phyloP scores from a whole-genome alignment of 1,284 basidiomycete species.

The Ustilago shanxiensis region DNA sequence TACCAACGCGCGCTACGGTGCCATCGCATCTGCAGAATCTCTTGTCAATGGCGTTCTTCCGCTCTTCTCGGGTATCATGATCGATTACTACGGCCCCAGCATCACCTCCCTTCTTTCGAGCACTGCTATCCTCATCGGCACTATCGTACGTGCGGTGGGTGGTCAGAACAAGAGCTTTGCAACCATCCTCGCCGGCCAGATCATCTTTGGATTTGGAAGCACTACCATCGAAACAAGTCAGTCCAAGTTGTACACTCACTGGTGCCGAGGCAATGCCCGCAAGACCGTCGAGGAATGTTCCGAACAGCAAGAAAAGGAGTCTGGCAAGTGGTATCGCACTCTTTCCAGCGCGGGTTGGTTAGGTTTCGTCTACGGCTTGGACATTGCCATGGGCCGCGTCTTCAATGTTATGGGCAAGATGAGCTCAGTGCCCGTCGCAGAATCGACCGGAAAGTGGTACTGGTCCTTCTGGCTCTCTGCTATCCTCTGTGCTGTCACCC shows the following conservation, averaged over 20 bases:
- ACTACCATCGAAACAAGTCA: slow-evolving; percentile 68
- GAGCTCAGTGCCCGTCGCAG: slow-evolving; percentile 69
- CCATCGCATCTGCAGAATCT: slow-evolving; percentile 70
- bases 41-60: slow-evolving; percentile 73
- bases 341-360: slow-evolving; percentile 31
- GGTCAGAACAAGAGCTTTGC: slow-evolving; percentile 41
- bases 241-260: slow-evolving; percentile 64
- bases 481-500: slow-evolving; percentile 63
- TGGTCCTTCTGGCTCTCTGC: slow-evolving; percentile 71
- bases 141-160: slow-evolving; percentile 64
- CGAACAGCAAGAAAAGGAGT: background rate
- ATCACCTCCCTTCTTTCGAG: slow-evolving; percentile 60
- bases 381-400: slow-evolving; percentile 66
- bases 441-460: slow-evolving; percentile 70
- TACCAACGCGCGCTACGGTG: slow-evolving; percentile 77
- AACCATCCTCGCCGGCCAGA: slow-evolving; percentile 61
- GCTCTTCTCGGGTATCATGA: slow-evolving; percentile 71
- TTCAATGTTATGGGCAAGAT: slow-evolving; percentile 56
- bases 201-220: slow-evolving; percentile 60
- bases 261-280: slow-evolving; percentile 21
- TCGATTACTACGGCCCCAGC: slow-evolving; percentile 71
- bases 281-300: background rate
- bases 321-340: slow-evolving; percentile 8
- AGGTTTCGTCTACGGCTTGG: slow-evolving; percentile 64
- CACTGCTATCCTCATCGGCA: slow-evolving; percentile 67